These are phyloP conservation scores for Diaporthe citrichinensis DNA, from an alignment of 2,329 filamentous ascomycete genomes.

Conservation along the genomic window DNA sequence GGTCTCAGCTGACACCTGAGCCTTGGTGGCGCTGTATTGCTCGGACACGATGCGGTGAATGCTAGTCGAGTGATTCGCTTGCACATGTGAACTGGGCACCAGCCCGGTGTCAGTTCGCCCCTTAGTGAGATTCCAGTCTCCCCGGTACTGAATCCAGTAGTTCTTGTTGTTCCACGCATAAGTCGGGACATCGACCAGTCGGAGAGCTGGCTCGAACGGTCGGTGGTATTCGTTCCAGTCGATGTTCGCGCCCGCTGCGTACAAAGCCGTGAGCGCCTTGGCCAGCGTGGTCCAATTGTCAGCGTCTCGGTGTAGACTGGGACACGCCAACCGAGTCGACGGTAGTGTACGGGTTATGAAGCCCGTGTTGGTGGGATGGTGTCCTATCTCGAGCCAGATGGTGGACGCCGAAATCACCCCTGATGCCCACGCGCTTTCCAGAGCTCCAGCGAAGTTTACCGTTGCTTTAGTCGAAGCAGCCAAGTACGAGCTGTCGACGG, in stretches of 20 bases:
- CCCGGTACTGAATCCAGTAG: constrained; percentile 15
- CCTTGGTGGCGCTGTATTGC: not conserved
- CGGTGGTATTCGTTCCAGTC: constrained; percentile 31
- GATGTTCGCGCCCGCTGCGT: not conserved
- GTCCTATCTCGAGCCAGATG: not conserved
- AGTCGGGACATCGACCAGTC: not conserved
- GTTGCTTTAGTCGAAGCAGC: not conserved
- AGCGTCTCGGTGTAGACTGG: constrained; percentile 5
- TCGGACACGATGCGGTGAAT: constrained; percentile 17
- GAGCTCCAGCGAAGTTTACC: constrained; percentile 15
- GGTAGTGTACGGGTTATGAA: constrained; percentile 10
- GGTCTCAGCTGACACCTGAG: not conserved
- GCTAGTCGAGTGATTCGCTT: not conserved
- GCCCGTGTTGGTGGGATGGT: not conserved
- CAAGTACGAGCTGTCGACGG: not conserved
- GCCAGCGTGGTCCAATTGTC: constrained; percentile 1
- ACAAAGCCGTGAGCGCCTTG: not conserved
- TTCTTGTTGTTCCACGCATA: constrained; percentile 30
- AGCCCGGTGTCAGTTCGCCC: not conserved
- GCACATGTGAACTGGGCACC: no score
- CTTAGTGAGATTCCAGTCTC: constrained; percentile 23
- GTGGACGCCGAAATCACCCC: not conserved
- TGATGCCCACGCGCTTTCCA: not conserved
- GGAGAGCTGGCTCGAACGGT: constrained; percentile 13
- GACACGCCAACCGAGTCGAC: not conserved